Base-by-base conservation (phyloP, 73 alveolate species). In the Paraurostyla sp. region DNA sequence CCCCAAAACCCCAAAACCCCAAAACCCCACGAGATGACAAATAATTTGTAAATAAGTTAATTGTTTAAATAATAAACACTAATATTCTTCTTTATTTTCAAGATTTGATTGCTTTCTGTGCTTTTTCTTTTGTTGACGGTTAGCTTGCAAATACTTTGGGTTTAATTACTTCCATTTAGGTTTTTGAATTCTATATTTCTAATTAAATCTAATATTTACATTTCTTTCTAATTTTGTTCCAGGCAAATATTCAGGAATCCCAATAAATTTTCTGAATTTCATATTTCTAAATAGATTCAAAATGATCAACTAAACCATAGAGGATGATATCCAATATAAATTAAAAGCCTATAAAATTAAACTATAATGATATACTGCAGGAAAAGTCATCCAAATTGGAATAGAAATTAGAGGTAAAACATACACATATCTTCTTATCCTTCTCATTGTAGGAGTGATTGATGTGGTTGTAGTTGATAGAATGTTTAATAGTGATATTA, bases 381-480 rank as follows among this genome's bases (percentile, higher is more conserved):
- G 99, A 92, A 96, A 94, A 32, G 95, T 92, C 85, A 90, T 92
- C 94, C 96, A 92, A 42, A 96, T 86, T 30, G 98, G 98, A 23
- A 96, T 86, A 16, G 98, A 73, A 23, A 94, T 40, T 35, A 94
- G 80, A 38, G 97, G 96, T 35, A 94, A 42, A 56, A 92, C 65
- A 46, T 85, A 92, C 76, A 96, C 60, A 60, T 92, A 94, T 57
- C 93, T 92, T 52, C 91, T 82, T 69, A 85, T 46, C 75, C 60
- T 89, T 49, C 96, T 76, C 94, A 92, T 85, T 49, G 93, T 94
- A 25, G 99, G 98, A 81, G 90, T 96, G 27, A 92, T 0, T 30
- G 60, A 51, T 36, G 92, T 80, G 15, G 95, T 90, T 4, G 92
- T 69, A 20, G 95, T 83, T 56, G 83, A 54, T 59, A 92, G 87